phyloP scores from a whole-genome alignment of 148 eudicot genomes.

The Vaccinium vitisidaea region DNA sequence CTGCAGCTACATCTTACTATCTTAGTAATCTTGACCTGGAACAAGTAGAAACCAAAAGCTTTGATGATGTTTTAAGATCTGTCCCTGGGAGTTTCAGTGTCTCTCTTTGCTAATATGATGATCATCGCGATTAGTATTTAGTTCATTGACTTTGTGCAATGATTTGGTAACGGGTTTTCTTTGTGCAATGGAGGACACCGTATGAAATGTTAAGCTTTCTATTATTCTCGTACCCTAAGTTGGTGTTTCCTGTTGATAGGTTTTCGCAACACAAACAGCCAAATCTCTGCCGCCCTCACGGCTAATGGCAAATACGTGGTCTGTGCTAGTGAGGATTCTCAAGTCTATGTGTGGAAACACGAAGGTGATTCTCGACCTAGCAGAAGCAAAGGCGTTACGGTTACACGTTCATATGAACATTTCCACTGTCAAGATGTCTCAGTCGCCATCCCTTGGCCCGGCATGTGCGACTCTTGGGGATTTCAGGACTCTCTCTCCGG shows the following conservation, averaged over 20 bases:
- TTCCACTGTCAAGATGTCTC: constrained; percentile 85
- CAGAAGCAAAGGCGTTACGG: constrained; percentile 40
- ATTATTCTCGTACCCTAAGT: neutral
- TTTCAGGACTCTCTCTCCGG: constrained; percentile 33
- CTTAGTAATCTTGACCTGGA: neutral
- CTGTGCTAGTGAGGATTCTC: constrained; percentile 90
- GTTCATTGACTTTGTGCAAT: neutral
- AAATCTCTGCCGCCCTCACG: constrained; percentile 71
- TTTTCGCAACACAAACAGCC: constrained; percentile 82
- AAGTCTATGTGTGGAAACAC: constrained; percentile 84
- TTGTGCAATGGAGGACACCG: neutral
- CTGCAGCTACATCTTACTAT: neutral
- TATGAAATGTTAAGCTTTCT: neutral
- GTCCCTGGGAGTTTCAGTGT: neutral
- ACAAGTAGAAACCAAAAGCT: neutral
- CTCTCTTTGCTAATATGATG: neutral
- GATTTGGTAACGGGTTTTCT: neutral
- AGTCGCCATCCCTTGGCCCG: constrained; percentile 84
- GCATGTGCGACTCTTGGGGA: constrained; percentile 41
- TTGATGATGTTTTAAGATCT: neutral
- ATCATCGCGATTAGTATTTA: neutral
- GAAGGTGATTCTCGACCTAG: constrained; percentile 60
- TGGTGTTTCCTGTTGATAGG: constrained; percentile 68
- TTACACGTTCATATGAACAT: constrained; percentile 49
- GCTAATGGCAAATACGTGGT: constrained; percentile 70